phyloP scores from a whole-genome alignment of 2,329 filamentous ascomycete genomes.

The Colletotrichum costaricense region DNA sequence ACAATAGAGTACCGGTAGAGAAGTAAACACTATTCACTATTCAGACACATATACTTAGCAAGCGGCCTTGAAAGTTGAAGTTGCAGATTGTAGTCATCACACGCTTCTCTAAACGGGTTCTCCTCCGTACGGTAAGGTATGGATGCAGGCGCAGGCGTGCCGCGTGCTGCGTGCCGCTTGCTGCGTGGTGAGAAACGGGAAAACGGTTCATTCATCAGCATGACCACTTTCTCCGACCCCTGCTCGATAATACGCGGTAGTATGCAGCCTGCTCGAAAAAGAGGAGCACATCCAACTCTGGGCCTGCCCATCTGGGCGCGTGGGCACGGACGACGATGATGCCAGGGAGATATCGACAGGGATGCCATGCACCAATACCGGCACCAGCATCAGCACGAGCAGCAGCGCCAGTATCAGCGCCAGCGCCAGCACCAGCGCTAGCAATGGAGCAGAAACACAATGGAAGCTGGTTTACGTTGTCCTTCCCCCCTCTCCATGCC shows the following conservation, averaged over 20 bases:
- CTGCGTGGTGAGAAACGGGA: background rate
- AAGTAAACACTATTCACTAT: no score
- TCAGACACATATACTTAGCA: no score
- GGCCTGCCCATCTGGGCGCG: conserved; percentile 14
- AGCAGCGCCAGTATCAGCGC: background rate
- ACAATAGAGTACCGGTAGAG: background rate
- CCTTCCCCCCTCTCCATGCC: background rate
- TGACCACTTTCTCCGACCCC: conserved; percentile 10
- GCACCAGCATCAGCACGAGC: background rate
- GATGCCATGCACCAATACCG: background rate
- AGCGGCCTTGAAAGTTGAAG: no score
- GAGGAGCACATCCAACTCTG: conserved; percentile 12
- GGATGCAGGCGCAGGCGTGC: background rate
- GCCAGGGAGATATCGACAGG: conserved; percentile 13
- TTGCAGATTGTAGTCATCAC: background rate
- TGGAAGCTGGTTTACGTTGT: background rate
- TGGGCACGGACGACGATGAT: conserved; percentile 17
- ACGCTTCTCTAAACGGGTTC: background rate
- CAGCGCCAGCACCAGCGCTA: background rate
- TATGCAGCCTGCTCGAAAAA: conserved; percentile 23
- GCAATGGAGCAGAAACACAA: background rate
- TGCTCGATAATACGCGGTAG: conserved; percentile 1
- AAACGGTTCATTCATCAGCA: conserved; percentile 13
- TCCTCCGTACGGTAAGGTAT: background rate
- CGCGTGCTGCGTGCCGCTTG: no score